These are phyloP conservation scores for Amoebophrya sp. DNA, from an alignment of 169 alveolate genomes.

Conservation along the genomic window DNA sequence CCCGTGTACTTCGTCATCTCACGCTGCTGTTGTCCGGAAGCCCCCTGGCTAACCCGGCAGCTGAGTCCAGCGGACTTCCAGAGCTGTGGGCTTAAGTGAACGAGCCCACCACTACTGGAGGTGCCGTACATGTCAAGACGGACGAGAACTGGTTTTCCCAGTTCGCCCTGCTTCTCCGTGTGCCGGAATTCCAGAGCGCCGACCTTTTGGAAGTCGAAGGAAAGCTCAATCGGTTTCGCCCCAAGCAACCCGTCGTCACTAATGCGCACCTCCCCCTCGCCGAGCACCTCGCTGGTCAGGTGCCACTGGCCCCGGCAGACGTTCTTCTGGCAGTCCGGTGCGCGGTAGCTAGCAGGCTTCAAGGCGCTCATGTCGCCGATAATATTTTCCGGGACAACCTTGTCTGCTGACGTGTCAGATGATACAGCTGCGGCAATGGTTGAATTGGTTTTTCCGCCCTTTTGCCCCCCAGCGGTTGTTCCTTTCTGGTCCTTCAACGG, in stretches of 20 bases:
- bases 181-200: not conserved
- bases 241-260: not conserved
- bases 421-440: no score
- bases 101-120: not conserved
- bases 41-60: not conserved
- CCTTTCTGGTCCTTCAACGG: not conserved
- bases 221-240: not conserved
- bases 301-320: not conserved
- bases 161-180: not conserved
- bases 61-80: not conserved
- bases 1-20: not conserved
- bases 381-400: no score
- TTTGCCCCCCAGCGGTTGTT: not conserved
- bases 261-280: constrained; percentile 14
- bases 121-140: not conserved
- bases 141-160: not conserved
- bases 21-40: not conserved
- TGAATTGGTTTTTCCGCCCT: not conserved
- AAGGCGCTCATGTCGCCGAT: no score
- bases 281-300: not conserved
- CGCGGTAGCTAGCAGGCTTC: not conserved
- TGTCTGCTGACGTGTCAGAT: no score
- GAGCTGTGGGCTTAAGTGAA: not conserved
- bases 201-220: not conserved
- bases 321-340: not conserved